Percentiles rank a stretch among this genome's conserved stretches.
Evolutionary conservation across 2,329 filamentous ascomycete genomes (phyloP).

Genomic region (Paraconiothyrium brasiliense): DNA sequence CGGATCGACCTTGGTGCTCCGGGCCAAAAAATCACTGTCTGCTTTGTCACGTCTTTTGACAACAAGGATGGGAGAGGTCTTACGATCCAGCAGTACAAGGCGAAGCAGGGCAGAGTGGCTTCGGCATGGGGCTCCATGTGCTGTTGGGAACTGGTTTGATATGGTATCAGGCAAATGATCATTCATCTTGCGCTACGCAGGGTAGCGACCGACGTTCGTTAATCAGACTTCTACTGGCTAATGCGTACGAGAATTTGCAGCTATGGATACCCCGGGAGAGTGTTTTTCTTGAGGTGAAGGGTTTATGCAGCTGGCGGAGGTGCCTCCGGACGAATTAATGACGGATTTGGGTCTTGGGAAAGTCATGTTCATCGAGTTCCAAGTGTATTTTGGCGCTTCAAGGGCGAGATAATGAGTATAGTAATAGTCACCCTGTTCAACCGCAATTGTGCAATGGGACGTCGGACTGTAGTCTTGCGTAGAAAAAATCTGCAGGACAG

Average conservation of each 20-base stretch:
- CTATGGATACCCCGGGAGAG: conserved; percentile 19
- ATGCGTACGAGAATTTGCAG: neutral
- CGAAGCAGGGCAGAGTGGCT: conserved; percentile 57
- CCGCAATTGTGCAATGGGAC: too few species aligned
- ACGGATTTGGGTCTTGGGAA: neutral
- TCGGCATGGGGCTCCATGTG: conserved; percentile 63
- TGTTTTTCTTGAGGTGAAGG: neutral
- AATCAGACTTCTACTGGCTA: neutral
- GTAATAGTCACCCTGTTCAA: too few species aligned
- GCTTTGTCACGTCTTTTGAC: conserved; percentile 66
- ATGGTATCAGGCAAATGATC: conserved; percentile 13
- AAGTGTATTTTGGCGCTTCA: too few species aligned
- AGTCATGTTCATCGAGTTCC: neutral
- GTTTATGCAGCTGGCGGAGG: neutral
- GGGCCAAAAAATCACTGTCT: conserved; percentile 70
- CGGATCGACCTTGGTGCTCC: conserved; percentile 58
- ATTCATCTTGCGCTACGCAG: neutral
- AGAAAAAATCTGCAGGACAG: too few species aligned
- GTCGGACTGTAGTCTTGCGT: too few species aligned
- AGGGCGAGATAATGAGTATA: too few species aligned
- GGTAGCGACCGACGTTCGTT: conserved; percentile 1
- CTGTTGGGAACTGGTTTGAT: conserved; percentile 63
- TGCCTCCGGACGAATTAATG: neutral
- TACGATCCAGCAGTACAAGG: conserved; percentile 50
- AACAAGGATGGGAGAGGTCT: conserved; percentile 63